phyloP scores from a whole-genome alignment of 768 basidiomycete species.

The Tephrocybe sp. region DNA sequence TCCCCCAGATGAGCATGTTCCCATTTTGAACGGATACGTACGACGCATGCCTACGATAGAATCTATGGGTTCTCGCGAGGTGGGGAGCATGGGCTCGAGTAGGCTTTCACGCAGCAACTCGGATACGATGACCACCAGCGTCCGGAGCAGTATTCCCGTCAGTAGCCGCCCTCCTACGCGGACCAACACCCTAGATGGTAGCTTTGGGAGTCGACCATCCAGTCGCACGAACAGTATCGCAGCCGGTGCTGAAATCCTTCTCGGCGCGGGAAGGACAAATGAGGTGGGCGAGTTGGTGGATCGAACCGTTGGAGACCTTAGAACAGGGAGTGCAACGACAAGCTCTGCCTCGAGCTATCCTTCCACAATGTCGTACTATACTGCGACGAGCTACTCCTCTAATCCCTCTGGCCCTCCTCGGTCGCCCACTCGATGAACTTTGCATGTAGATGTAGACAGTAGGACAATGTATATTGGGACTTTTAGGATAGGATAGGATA shows the following conservation, averaged over 20 bases:
- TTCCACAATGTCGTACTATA: slow-evolving; percentile 23
- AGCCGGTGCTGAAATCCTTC: slow-evolving; percentile 29
- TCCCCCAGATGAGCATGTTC: slow-evolving; percentile 51
- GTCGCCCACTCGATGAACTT: neutral
- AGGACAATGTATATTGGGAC: too few relatives aligned
- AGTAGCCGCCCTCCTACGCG: slow-evolving; percentile 42
- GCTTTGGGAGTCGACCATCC: slow-evolving; percentile 29
- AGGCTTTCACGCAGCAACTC: slow-evolving; percentile 20
- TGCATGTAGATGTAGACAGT: neutral
- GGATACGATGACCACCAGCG: slow-evolving; percentile 19
- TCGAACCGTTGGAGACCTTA: slow-evolving; percentile 12
- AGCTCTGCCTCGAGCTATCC: slow-evolving; percentile 18
- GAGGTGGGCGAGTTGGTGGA: slow-evolving; percentile 37
- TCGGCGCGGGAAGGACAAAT: slow-evolving; percentile 20
- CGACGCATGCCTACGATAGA: slow-evolving; percentile 84
- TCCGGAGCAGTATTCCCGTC: slow-evolving; percentile 21
- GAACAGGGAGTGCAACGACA: slow-evolving; percentile 3
- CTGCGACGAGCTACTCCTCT: slow-evolving; percentile 20
- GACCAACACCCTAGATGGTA: slow-evolving; percentile 32
- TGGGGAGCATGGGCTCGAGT: slow-evolving; percentile 30
- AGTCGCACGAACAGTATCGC: slow-evolving; percentile 37
- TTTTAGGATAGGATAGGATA: slow-evolving; percentile 5
- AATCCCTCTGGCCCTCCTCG: neutral
- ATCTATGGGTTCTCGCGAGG: slow-evolving; percentile 68
- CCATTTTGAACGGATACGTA: slow-evolving; percentile 62